Conservation (phyloP, 164 flowering plant species). For the Pachysandra terminalis region DNA sequence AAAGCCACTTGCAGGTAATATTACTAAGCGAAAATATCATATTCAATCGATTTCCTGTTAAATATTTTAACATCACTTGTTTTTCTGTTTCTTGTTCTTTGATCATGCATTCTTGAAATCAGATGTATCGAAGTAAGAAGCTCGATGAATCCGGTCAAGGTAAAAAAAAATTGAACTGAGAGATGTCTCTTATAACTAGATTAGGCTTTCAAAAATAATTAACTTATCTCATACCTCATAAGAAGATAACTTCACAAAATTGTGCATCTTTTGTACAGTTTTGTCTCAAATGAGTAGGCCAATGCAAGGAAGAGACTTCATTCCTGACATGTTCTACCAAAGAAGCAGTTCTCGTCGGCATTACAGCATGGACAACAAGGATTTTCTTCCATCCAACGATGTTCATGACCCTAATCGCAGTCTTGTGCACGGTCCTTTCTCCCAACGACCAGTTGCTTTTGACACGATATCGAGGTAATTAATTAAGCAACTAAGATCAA, state of each 20-base stretch:
- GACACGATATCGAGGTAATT: slow-evolving; percentile 30
- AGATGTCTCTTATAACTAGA: no score
- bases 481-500: neutral
- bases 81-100: neutral
- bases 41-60: neutral
- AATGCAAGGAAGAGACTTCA: slow-evolving; percentile 18
- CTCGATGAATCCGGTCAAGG: slow-evolving; percentile 69
- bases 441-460: slow-evolving; percentile 18
- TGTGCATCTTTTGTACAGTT: slow-evolving; percentile 22
- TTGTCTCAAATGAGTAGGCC: slow-evolving; percentile 24
- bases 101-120: slow-evolving; percentile 6
- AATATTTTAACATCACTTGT: neutral
- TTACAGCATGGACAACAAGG: neutral
- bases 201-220: no score
- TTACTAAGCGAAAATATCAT: neutral
- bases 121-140: slow-evolving; percentile 80
- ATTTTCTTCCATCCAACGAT: neutral
- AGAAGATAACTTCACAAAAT: neutral
- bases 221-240: no score
- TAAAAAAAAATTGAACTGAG: no score
- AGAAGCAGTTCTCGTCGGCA: slow-evolving; percentile 6
- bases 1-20: slow-evolving; percentile 75
- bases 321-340: slow-evolving; percentile 15
- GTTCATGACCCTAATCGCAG: slow-evolving; percentile 11
- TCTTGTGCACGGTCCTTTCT: slow-evolving; percentile 21